Evolutionary conservation across 768 basidiomycete species (phyloP), one percentile per base, ranked within the genome.

Genomic region (Auricularia sp.): DNA sequence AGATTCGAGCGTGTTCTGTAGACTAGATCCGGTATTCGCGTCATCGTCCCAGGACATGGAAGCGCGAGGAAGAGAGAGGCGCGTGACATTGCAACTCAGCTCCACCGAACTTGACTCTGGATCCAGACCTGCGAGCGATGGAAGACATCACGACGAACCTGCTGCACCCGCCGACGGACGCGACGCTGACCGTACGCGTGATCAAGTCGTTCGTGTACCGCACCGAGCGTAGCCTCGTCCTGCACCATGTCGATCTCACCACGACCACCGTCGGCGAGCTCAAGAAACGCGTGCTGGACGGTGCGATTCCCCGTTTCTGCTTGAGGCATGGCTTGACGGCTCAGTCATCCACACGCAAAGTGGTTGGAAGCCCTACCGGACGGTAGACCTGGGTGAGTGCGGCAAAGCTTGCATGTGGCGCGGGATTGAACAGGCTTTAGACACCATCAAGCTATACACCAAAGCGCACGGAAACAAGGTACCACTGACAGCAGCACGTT

Each of bases 391-490:
- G 71, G 90, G 95, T 91, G 61, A 65, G 76, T 68, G 65, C 65
- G 39, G 39, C 61, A 63, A n/a, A 44, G 34, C 62, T 44, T 56
- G 36, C 34, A 16, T 21, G 14, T 21, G 18, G 34, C 54, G 54
- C n/a, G 14, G 47, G 47, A 51, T 18, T 58, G 54, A 58, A 29
- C 39, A 14, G 4, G 14, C 44, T 34, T 34, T 64, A 97, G 95
- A 99, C 75, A 95, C 95, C 11, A 70, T 98, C 65, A 99, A 99
- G 73, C 76, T 98, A 18, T 99, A 99, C 73, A 91, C 92, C 3
- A 87, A 86, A 72, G 97, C 96, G 2, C 96, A 98, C 72, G 94
- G 95, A 11, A 83, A 93, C 63, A 99, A 99, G 84, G 96, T 90
- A 62, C 21, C 75, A 61, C 34, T 37, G 37, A 64, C n/a, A 33